Evolutionary conservation across 495 filamentous ascomycete genomes (phyloP), one percentile per base, ranked within the genome.

Genomic region (Umbilicaria muhlenbergii): DNA sequence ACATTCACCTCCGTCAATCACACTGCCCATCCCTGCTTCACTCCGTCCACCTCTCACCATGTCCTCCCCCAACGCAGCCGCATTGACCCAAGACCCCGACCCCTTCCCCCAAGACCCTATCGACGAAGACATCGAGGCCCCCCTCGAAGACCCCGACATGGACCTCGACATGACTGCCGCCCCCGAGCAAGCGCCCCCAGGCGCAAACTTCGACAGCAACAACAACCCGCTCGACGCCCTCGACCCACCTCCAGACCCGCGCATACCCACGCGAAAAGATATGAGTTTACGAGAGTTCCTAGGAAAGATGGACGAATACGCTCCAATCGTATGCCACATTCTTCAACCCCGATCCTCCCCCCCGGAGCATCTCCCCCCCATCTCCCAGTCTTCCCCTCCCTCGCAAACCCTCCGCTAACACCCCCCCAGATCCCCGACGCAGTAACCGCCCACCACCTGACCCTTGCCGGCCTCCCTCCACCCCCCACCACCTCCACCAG

Each of bases 361-460:
- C 14, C 37, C 12, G 19, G 5, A 5, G 5, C 5, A 21, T 21
- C 19, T 21, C 19, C 19, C 19, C 19, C 19, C 19, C 10, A 21
- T 47, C 37, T 43, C 34, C 33, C 35, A 18, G 17, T 44, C 19
- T 31, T 34, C 41, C 41, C 19, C 37, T 13, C 43, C 14, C 33
- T 2, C 13, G 3, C 28, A 4, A 3, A 24, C 21, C 0, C 19
- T 11, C 13, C 35, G 18, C 33, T 21, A 37, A 11, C 41, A 31
- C 18, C 12, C 36, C 38, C 36, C 15, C 54, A 96, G 89, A 96
- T 98, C 50, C 91, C 91, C 38, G 91, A 98, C 61, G 91, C 91
- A 11, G 89, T 98, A 28, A 96, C 87, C 52, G 79, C 91, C 54
- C 94, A 95, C 71, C 96, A 96, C 71, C 85, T 96, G 63, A 89